Conservation (phyloP, 2,329 filamentous ascomycete genomes). For the Hypoxylon sp. region DNA sequence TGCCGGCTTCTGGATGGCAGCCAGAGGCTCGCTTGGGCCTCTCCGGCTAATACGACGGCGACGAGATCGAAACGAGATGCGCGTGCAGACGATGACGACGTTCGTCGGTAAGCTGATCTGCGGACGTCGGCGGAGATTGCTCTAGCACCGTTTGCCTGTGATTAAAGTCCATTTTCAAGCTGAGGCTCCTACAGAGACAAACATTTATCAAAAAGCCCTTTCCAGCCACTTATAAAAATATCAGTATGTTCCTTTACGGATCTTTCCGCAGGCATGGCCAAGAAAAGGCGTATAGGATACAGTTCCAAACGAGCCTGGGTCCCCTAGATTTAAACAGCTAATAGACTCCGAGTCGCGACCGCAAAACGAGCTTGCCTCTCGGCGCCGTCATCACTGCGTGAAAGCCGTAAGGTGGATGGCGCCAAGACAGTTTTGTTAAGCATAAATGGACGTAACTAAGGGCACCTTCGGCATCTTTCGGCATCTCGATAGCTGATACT, state of each 20-base stretch:
- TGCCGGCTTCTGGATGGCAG: too few relatives aligned
- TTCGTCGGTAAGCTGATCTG: slow-evolving; percentile 2
- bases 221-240: neutral
- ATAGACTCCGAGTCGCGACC: neutral
- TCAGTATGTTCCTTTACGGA: neutral
- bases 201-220: neutral
- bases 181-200: slow-evolving; percentile 15
- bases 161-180: neutral
- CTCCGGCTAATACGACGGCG: slow-evolving; percentile 23
- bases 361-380: neutral
- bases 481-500: slow-evolving; percentile 21
- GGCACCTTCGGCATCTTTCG: slow-evolving; percentile 20
- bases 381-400: slow-evolving; percentile 3
- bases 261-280: neutral
- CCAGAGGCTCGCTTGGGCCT: too few relatives aligned
- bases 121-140: neutral
- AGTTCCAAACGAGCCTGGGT: neutral
- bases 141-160: neutral
- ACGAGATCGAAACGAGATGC: slow-evolving; percentile 18
- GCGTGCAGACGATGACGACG: slow-evolving; percentile 26
- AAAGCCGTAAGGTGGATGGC: slow-evolving; percentile 5
- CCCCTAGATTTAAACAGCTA: neutral
- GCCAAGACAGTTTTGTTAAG: slow-evolving; percentile 27
- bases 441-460: slow-evolving; percentile 24
- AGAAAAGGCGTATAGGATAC: too few relatives aligned